Base-by-base conservation (phyloP, 192 early-diverging fungal genomes). In the Dispira simplex region DNA sequence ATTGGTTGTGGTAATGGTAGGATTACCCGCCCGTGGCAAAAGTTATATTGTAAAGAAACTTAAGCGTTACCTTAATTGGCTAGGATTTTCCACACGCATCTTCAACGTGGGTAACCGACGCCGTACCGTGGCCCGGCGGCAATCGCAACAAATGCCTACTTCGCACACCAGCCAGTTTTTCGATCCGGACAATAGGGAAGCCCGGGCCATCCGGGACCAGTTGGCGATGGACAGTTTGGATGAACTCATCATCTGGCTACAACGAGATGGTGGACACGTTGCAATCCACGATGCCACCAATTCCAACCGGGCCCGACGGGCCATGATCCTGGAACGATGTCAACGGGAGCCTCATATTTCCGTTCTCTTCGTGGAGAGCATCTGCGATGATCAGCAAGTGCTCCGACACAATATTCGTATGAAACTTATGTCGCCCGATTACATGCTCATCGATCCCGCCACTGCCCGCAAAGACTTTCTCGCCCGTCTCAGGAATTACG, bases 21-120 rank as follows among this genome's bases (percentile, higher is more conserved):
- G 96, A 10, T 71, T 97, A 53, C 96, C 96, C 32, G 96, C 94
- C 8, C 76, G 94, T 53, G 96, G 96, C 25, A 99, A 99, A 73
- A 82, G 80, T 77, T 93, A 96, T 66, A 87, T 99, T 65, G 90
- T 91, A 72, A 96, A 96, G 66, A 98, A 98, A 68, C 80, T 98
- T 26, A 82, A 84, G 67, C 84, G 93, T 51, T 98, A 92, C 78
- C 72, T 90, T 72, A 85, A 79, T 11, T 87, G 85, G 83, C 74
- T 89, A 25, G 84, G 84, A 21, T 92, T 86, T 64, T 81, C 85
- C 65, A 88, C 87, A 13, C 85, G 80, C 75, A n/a, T 16, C 59
- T 94, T 99, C 69, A 99, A 99, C 66, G 96, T 99, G 6, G 96
- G 96, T 65, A 96, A 96, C 76, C 77, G 88, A 11, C 79, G 96